Base-by-base conservation (phyloP, 139 green algal genomes). In the Spirogloea muscicola region DNA sequence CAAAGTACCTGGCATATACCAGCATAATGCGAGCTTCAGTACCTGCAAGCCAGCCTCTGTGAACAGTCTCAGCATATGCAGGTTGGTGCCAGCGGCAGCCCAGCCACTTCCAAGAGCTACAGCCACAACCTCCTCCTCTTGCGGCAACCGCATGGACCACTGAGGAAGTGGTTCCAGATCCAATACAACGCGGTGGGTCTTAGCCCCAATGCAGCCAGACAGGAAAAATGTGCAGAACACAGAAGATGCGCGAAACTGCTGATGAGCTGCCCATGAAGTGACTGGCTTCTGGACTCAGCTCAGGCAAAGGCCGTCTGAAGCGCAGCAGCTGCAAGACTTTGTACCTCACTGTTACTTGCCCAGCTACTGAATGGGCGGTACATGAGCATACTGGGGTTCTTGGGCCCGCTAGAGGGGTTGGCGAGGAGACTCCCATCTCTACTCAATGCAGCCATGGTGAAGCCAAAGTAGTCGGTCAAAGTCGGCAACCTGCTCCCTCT, bases 401-500 rank as follows among this genome's bases (percentile, higher is more conserved):
- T 76, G n/a, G 85, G 71, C 7, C 31, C 16, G 52, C 58, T 76
- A 33, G 75, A 48, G 0, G 55, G 73, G 60, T 61, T 81, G 44
- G 84, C 86, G 64, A 93, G 90, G 10, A 88, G 41, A 6, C 83
- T 85, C 3, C 92, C 92, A 37, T 83, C 81, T 52, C 81, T 71
- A 1, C 87, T 80, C n/a, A 96, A 79, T 0, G 83, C 72, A 1
- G 81, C 92, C 57, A 91, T 51, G 0, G 69, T 85, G 80, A 95
- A 93, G 13, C 87, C 87, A 49, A 85, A 93, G 64, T 89, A 92
- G 81, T 97, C 92, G 16, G 78, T 93, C 21, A 97, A 62, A 16
- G 86, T 75, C 0, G 92, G 92, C 34, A 95, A 76, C n/a, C 90
- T 79, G 27, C 72, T 49, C 4, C 84, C 79, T 37, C 13, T 36